Percentiles rank a stretch among this genome's conserved stretches.
These are phyloP conservation scores for Colletotrichum sp. DNA, from an alignment of 2,329 filamentous ascomycete genomes.

Conservation along the genomic window DNA sequence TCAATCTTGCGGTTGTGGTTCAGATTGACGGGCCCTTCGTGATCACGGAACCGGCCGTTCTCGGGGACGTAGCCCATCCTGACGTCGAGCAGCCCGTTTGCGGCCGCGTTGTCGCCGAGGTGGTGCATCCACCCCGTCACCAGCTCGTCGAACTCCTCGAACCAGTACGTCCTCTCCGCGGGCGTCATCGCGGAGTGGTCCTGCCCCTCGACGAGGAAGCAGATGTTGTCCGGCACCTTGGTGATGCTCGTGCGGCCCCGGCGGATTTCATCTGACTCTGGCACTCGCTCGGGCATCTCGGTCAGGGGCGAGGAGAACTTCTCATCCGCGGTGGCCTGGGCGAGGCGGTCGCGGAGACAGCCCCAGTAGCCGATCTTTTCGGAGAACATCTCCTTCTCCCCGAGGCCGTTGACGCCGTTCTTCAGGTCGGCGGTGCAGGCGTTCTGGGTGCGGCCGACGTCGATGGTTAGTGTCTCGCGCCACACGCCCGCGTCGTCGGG, in stretches of 20 bases:
- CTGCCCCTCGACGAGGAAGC: not conserved
- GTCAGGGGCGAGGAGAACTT: not conserved
- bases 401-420: not conserved
- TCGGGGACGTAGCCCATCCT: not conserved
- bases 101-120: not conserved
- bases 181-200: not conserved
- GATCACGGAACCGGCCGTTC: not conserved
- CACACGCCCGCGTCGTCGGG: not conserved
- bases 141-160: not conserved
- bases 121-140: not conserved
- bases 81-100: not conserved
- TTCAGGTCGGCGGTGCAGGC: not conserved
- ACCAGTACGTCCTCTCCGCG: not conserved
- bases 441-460: not conserved
- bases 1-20: not conserved
- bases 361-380: not conserved
- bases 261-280: not conserved
- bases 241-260: not conserved
- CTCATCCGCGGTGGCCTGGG: not conserved
- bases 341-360: not conserved
- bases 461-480: not conserved
- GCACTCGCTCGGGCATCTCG: not conserved
- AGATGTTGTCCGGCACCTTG: not conserved
- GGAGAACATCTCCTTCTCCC: not conserved
- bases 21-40: not conserved